These are phyloP conservation scores for Chloranthus sessilifolius DNA, from an alignment of 164 flowering plant genomes.

Conservation along the genomic window DNA sequence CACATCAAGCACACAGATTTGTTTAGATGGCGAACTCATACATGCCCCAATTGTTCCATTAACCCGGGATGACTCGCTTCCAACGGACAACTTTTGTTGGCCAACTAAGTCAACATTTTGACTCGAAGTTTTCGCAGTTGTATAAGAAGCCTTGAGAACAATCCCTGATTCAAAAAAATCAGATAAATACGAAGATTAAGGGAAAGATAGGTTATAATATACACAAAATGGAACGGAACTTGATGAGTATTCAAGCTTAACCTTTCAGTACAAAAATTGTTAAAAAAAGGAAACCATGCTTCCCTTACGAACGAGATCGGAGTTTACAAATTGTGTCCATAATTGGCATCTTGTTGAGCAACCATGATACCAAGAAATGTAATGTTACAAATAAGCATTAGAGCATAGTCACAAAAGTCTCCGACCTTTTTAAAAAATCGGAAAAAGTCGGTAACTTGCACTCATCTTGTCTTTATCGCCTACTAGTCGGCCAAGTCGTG, in stretches of 20 bases:
- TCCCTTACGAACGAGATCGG: not conserved
- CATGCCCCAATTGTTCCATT: constrained; percentile 34
- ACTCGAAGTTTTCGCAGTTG: constrained; percentile 24
- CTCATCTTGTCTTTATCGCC: too few species aligned
- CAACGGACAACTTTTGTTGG: constrained; percentile 25
- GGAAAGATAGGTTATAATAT: not conserved
- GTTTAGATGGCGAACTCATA: constrained; percentile 18
- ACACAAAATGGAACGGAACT: too few species aligned
- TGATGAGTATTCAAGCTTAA: too few species aligned
- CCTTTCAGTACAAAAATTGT: not conserved
- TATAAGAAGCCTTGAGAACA: constrained; percentile 38
- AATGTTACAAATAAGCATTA: too few species aligned
- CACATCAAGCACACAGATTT: constrained; percentile 38
- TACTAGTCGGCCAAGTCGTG: too few species aligned
- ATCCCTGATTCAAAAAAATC: constrained; percentile 26
- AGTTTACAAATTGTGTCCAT: not conserved
- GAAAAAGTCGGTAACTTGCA: too few species aligned
- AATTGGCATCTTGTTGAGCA: not conserved
- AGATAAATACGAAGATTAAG: not conserved
- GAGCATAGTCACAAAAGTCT: too few species aligned
- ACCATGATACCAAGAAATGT: too few species aligned
- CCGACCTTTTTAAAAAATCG: too few species aligned
- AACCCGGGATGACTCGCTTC: constrained; percentile 20
- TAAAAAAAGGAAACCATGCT: not conserved
- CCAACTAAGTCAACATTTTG: constrained; percentile 25